Percentiles rank a stretch among this genome's conserved stretches.
Evolutionary conservation across 257 asterid species (phyloP).

Genomic region (Solanum paucissectum): DNA sequence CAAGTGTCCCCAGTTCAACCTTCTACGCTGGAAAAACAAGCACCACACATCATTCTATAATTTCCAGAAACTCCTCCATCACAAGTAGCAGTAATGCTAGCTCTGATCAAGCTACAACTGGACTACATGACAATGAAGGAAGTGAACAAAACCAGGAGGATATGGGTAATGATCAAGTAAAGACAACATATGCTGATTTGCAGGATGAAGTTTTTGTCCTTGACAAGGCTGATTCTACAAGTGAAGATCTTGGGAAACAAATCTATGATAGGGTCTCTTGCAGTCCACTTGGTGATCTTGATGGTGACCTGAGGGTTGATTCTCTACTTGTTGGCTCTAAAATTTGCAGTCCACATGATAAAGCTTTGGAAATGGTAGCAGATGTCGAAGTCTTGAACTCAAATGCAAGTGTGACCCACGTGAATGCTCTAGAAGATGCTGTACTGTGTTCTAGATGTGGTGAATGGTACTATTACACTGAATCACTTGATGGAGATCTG

Average conservation of each 20-base stretch:
- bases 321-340: slow-evolving; percentile 22
- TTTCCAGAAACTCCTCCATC: slow-evolving; percentile 73
- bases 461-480: slow-evolving; percentile 18
- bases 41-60: slow-evolving; percentile 37
- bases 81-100: slow-evolving; percentile 86
- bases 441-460: slow-evolving; percentile 57
- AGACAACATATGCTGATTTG: slow-evolving; percentile 22
- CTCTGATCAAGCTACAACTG: slow-evolving; percentile 60
- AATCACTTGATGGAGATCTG: slow-evolving; percentile 35
- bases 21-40: slow-evolving; percentile 57
- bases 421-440: slow-evolving; percentile 19
- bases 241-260: slow-evolving; percentile 23
- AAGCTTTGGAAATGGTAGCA: slow-evolving; percentile 13
- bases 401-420: slow-evolving; percentile 10
- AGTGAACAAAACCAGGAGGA: slow-evolving; percentile 63
- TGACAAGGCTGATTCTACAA: slow-evolving; percentile 42
- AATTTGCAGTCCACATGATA: slow-evolving; percentile 18
- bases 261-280: slow-evolving; percentile 18
- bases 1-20: slow-evolving; percentile 93
- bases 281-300: slow-evolving; percentile 16
- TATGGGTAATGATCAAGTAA: slow-evolving; percentile 26
- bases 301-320: slow-evolving; percentile 11
- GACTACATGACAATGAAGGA: slow-evolving; percentile 59
- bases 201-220: slow-evolving; percentile 58
- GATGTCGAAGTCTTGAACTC: slow-evolving; percentile 23